phyloP scores from a whole-genome alignment of 352 stramenopile species.

The Globisporangium acanthophoron region DNA sequence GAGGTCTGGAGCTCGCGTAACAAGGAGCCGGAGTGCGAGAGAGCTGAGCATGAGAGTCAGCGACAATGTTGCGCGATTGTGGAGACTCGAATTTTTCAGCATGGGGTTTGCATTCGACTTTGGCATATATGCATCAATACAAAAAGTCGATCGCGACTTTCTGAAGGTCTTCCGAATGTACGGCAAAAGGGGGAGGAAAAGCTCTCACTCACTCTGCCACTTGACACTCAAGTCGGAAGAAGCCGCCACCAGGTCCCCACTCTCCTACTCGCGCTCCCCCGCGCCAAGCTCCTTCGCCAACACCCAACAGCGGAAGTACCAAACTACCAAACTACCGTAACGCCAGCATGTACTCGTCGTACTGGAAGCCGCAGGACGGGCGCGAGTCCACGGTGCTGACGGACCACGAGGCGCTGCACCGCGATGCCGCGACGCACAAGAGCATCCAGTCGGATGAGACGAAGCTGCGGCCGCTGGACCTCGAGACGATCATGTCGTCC shows the following conservation, averaged over 20 bases:
- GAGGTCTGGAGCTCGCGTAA: background rate
- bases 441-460: conserved; percentile 78
- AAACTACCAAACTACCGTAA: background rate
- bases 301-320: background rate
- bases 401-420: conserved; percentile 80
- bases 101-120: background rate
- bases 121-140: background rate
- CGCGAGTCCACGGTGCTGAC: conserved; percentile 70
- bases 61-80: conserved; percentile 10
- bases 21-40: conserved; percentile 6
- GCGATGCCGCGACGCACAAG: conserved; percentile 72
- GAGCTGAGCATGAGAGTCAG: conserved; percentile 8
- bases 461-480: conserved; percentile 67
- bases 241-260: background rate
- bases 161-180: too few species aligned
- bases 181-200: too few species aligned
- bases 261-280: background rate
- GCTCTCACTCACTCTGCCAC: too few species aligned
- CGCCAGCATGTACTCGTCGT: conserved; percentile 79
- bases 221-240: background rate
- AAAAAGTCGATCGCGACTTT: background rate
- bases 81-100: background rate
- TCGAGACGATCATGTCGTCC: conserved; percentile 86
- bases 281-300: background rate
- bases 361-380: conserved; percentile 70